Base-by-base conservation (phyloP, 2,329 filamentous ascomycete species). In the Nothophaeocryptopus gaeumannii region DNA sequence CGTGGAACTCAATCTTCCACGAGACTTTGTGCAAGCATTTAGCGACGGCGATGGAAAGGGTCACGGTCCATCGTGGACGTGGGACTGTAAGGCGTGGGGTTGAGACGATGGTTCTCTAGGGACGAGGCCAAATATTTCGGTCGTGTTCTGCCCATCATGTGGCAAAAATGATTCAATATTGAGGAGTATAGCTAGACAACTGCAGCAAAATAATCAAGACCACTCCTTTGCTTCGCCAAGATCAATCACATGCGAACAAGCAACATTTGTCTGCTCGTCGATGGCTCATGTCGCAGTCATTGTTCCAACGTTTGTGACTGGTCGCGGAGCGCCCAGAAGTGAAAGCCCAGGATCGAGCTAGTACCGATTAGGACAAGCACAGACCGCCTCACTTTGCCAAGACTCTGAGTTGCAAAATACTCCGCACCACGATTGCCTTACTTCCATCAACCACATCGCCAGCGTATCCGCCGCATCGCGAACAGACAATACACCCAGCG, bases 31-130 rank as follows among this genome's bases (percentile, higher is more conserved):
- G 47, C 38, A 36, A 57, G 58, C 56, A 60, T 58, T 55, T 51
- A 56, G 58, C 54, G 55, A 53, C 34, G 55, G 58, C 56, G 58
- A 56, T 61, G 37, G 39, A 14, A 32, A 30, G 40, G 38, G n/a
- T 45, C 14, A 26, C 7, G 20, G 20, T 26, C 20, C 20, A 26
- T 26, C 20, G 20, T 26, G 20, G 20, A 26, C 20, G 20, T 26
- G 20, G 20, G 20, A 7, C 7, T 26, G 20, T 3, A 26, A 26
- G 20, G 20, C 20, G 20, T 26, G 20, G 20, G 20, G 20, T 4
- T 26, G 20, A 26, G 20, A 26, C 16, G 26, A 36, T 20, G 35
- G 33, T 30, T n/a, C 32, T 31, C 44, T 14, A 34, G 47, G 26
- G 34, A 32, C 13, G 15, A 37, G 45, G 26, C 26, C 40, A 39